phyloP scores from a whole-genome alignment of 371 early-diverging fungal species.

The Syncephalis fuscata region DNA sequence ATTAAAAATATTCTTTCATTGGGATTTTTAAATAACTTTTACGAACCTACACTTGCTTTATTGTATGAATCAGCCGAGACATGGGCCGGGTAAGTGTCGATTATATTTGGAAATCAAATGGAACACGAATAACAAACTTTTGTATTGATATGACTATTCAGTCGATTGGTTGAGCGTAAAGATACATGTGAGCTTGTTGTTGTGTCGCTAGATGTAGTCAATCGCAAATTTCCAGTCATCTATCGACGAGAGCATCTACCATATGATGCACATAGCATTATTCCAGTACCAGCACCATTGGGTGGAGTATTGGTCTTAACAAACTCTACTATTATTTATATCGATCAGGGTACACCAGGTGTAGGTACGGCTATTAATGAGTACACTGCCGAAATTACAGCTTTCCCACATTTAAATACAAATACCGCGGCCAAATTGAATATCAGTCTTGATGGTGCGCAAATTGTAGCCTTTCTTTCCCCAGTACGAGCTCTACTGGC shows the following conservation, averaged over 20 bases:
- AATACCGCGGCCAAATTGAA: too few relatives aligned
- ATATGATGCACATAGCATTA: constrained; percentile 52
- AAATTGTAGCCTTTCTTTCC: constrained; percentile 10
- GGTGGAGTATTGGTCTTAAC: constrained; percentile 75
- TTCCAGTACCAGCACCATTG: constrained; percentile 66
- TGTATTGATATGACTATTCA: constrained; percentile 8
- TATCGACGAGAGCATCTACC: constrained; percentile 65
- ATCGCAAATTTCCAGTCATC: constrained; percentile 60
- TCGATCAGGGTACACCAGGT: constrained; percentile 71
- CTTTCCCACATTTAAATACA: constrained; percentile 1
- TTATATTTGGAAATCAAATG: neutral
- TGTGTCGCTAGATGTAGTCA: constrained; percentile 67
- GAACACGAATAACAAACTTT: neutral
- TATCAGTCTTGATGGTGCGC: too few relatives aligned
- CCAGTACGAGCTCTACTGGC: constrained; percentile 33
- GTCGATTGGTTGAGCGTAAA: constrained; percentile 42
- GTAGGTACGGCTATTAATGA: constrained; percentile 60
- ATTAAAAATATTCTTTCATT: constrained; percentile 77
- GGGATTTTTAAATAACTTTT: constrained; percentile 76
- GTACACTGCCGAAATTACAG: constrained; percentile 27
- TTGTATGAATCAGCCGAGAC: constrained; percentile 67
- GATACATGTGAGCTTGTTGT: constrained; percentile 72
- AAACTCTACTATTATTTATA: constrained; percentile 64
- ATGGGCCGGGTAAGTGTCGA: constrained; percentile 65
- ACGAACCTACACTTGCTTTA: constrained; percentile 88